phyloP scores from a whole-genome alignment of 2,329 filamentous ascomycete genomes.

The Tolypocladium endophyticum region DNA sequence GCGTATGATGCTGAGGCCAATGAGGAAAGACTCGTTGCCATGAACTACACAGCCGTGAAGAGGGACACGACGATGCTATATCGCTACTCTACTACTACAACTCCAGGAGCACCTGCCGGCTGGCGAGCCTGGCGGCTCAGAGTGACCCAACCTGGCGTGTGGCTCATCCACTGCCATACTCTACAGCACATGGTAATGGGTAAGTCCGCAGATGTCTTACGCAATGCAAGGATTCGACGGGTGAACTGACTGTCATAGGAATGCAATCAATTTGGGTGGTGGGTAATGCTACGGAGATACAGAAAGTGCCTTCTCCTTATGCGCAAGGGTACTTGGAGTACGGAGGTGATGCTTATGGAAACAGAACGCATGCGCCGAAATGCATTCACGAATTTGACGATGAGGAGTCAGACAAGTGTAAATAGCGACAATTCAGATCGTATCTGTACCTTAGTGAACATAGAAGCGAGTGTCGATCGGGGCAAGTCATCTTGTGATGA shows the following conservation, averaged over 20 bases:
- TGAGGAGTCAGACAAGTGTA: background rate
- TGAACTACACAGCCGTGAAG: background rate
- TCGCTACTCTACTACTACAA: slow-evolving; percentile 31
- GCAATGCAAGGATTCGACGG: background rate
- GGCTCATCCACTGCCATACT: slow-evolving; percentile 54
- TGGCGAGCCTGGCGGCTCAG: slow-evolving; percentile 52
- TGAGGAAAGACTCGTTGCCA: slow-evolving; percentile 1
- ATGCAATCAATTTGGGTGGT: slow-evolving; percentile 17
- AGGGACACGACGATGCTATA: slow-evolving; percentile 18
- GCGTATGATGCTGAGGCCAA: slow-evolving; percentile 1
- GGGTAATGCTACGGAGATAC: slow-evolving; percentile 11
- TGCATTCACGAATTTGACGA: background rate
- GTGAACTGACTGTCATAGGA: background rate
- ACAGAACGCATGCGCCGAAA: slow-evolving; percentile 6
- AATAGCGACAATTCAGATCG: no score
- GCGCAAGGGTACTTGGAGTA: slow-evolving; percentile 30
- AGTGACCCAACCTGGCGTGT: slow-evolving; percentile 34
- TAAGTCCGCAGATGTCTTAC: background rate
- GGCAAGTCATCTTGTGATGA: no score
- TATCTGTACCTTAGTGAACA: no score
- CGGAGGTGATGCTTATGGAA: slow-evolving; percentile 35
- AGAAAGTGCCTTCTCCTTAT: slow-evolving; percentile 15
- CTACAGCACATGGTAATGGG: slow-evolving; percentile 46
- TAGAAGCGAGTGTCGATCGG: no score
- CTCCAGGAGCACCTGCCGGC: slow-evolving; percentile 31